Percentiles rank a stretch among this genome's conserved stretches.
These are phyloP conservation scores for Fusarium burgessii DNA, from an alignment of 2,329 filamentous ascomycete species.

Conservation along the genomic window DNA sequence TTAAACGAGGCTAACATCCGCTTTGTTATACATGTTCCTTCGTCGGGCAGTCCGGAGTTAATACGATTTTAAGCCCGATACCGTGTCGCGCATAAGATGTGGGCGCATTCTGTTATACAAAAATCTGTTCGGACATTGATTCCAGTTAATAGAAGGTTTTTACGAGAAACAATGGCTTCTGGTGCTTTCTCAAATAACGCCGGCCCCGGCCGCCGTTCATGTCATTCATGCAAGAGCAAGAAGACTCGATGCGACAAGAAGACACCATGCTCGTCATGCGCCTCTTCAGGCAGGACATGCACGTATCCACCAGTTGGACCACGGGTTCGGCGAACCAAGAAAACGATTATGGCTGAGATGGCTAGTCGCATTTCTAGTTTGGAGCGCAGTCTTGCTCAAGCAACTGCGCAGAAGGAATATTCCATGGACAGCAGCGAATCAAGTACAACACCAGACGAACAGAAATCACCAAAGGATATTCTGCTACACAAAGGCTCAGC, in stretches of 20 bases:
- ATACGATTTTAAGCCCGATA: neutral
- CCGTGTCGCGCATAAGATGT: neutral
- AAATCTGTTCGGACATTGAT: neutral
- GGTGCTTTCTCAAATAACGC: accelerated
- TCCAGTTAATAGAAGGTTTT: accelerated
- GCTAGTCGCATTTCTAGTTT: neutral
- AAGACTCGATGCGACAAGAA: slow-evolving; percentile 13
- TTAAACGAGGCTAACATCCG: neutral
- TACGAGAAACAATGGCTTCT: neutral
- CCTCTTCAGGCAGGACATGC: neutral
- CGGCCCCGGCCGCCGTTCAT: neutral
- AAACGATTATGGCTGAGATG: slow-evolving; percentile 7
- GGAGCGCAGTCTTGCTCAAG: neutral
- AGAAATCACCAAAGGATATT: accelerated
- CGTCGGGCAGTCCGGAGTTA: neutral
- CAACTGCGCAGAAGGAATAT: neutral
- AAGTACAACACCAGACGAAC: accelerated
- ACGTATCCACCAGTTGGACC: neutral
- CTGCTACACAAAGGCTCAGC: accelerated
- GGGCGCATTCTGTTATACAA: accelerated
- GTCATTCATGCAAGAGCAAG: slow-evolving; percentile 4
- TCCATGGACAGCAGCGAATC: accelerated
- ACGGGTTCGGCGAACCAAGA: slow-evolving; percentile 1
- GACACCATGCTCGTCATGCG: slow-evolving; percentile 1
- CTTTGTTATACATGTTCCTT: accelerated